These are phyloP conservation scores for Mortierella sp. DNA, from an alignment of 371 early-diverging fungal species.

Conservation along the genomic window DNA sequence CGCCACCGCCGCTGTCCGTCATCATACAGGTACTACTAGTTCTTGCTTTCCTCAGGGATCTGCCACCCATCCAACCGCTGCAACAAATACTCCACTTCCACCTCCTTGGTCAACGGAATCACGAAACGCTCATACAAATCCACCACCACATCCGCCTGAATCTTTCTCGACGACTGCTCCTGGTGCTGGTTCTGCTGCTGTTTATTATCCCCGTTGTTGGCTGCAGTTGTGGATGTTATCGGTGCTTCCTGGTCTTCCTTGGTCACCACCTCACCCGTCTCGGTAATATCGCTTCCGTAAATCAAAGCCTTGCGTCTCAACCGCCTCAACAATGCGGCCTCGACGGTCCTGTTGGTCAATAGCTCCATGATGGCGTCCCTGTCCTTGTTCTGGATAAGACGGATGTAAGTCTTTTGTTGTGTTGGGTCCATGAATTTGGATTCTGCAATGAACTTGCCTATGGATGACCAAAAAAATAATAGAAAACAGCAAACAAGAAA, in stretches of 20 bases:
- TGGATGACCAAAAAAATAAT: no score
- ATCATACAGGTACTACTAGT: conserved; percentile 14
- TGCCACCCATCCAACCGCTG: conserved; percentile 66
- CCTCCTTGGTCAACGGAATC: conserved; percentile 90
- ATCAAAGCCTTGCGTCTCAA: conserved; percentile 90
- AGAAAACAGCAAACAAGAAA: conserved; percentile 7
- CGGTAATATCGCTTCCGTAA: conserved; percentile 90
- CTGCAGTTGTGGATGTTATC: conserved; percentile 22
- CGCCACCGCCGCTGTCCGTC: background rate
- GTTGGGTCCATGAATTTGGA: conserved; percentile 91
- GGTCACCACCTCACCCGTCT: conserved; percentile 16
- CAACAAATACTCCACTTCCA: conserved; percentile 95
- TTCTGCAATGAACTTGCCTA: conserved; percentile 97
- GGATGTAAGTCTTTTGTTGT: conserved; percentile 82
- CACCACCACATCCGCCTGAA: conserved; percentile 85
- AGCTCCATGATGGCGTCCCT: conserved; percentile 85
- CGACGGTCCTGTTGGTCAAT: conserved; percentile 89
- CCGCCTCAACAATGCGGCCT: conserved; percentile 84
- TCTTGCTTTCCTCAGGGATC: conserved; percentile 44
- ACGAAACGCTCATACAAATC: conserved; percentile 91
- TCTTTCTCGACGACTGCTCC: conserved; percentile 56
- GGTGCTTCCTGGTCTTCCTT: background rate
- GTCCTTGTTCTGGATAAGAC: conserved; percentile 84
- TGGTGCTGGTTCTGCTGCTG: conserved; percentile 46
- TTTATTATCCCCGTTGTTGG: background rate